Percentiles rank a stretch among this genome's conserved stretches.
phyloP scores from a whole-genome alignment of 768 basidiomycete species.

The Dacryopinax spathularia region DNA sequence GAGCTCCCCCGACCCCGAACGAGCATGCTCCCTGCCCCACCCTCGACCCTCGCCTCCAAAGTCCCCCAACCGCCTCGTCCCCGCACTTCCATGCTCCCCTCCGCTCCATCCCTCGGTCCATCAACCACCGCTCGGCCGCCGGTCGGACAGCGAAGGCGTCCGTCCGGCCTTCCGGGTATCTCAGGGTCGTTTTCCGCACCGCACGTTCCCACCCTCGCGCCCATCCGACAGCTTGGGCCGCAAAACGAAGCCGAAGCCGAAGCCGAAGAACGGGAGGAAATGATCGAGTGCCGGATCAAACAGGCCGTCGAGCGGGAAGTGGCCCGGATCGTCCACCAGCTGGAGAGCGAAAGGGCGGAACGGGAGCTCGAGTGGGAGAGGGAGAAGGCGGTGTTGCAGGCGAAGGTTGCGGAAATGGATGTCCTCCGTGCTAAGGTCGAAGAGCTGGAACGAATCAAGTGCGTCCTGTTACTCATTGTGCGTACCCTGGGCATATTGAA shows the following conservation, averaged over 20 bases:
- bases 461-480: slow-evolving; percentile 7
- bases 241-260: slow-evolving; percentile 53
- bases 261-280: slow-evolving; percentile 33
- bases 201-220: too few relatives aligned
- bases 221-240: too few relatives aligned
- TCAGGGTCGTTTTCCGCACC: too few relatives aligned
- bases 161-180: neutral
- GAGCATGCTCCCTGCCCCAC: neutral
- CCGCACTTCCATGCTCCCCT: too few relatives aligned
- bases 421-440: too few relatives aligned
- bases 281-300: slow-evolving; percentile 39
- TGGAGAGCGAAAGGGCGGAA: slow-evolving; percentile 14
- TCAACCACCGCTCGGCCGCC: too few relatives aligned
- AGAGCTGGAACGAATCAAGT: slow-evolving; percentile 64
- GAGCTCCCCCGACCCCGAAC: neutral
- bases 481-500: too few relatives aligned
- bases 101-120: too few relatives aligned
- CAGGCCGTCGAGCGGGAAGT: slow-evolving; percentile 63
- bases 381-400: slow-evolving; percentile 25
- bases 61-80: too few relatives aligned
- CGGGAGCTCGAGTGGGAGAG: slow-evolving; percentile 27
- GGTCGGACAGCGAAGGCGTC: neutral
- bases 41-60: neutral
- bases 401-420: slow-evolving; percentile 39
- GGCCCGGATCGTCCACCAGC: slow-evolving; percentile 42